Base-by-base conservation (phyloP, 148 eudicot species). In the Vaccinium corymbosum region DNA sequence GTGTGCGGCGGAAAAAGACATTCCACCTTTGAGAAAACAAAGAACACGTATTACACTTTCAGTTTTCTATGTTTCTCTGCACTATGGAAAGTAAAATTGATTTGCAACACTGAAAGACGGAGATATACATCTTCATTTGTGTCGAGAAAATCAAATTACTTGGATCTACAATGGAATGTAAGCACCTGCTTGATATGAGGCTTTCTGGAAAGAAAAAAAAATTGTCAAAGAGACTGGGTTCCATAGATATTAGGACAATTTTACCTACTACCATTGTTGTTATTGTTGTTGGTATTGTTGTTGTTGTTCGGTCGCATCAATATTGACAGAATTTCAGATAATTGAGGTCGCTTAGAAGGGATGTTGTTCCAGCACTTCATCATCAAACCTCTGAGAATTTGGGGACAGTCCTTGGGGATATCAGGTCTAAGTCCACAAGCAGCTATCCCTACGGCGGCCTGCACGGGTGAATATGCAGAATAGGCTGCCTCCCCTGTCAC, bases 391-490 rank as follows among this genome's bases (percentile, higher is more conserved):
- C 87, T 90, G 66, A 95, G 87, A 56, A 90, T 83, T 71, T 84
- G 98, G 25, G 98, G 97, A 88, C 98, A 95, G 79, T 91, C 93
- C 84, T 94, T 94, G 27, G 98, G 98, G 78, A 95, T 94, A 16
- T 95, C 98, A 51, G 98, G 98, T 85, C 98, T 94, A 74, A 95
- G 94, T 79, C 98, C 98, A 82, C 98, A 95, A 68, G 98, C 98
- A 78, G 97, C 98, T 84, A 95, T 95, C 19, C 97, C 98, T 14
- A 95, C 98, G 6, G 98, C 98, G 12, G 98, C 98, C 84, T 95
- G 98, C n/a, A 95, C 98, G 3, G 98, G 98, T 53, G 98, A 95
- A 85, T 82, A 93, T 6, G 98, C 89, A 10, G 98, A 93, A 88
- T 95, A 95, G 48, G 98, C 98, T 10, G 94, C 91, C 84, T 95